Evolutionary conservation across 1,284 basidiomycete species (phyloP), one percentile per base, ranked within the genome.

Genomic region (Ceratobasidium sp.): DNA sequence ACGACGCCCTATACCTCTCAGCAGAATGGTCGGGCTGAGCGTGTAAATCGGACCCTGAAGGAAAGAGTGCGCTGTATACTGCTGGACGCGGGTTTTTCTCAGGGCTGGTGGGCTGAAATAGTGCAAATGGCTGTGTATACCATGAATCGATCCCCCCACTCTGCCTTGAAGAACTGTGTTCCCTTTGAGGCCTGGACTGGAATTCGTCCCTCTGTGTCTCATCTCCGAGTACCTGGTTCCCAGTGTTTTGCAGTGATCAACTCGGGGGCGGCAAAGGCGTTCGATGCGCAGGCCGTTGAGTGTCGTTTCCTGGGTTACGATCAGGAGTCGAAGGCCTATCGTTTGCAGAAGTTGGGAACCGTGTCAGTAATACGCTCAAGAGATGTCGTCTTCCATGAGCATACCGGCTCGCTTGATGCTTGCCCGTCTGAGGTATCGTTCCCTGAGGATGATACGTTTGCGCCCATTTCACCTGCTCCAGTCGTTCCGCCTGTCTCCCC

Each of bases 21-120:
- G 67, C 72, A 76, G n/a, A 81, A 81, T 52, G 79, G 80, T 4
- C 66, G 76, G 0, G 79, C 80, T 0, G 80, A 82, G 63, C 74
- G 79, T 6, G 49, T 77, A 26, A 81, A 80, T 62, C 70, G 78
- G 5, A 78, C 77, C 2, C 47, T 80, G 21, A 73, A 73, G 13
- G 78, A 80, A 43, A 74, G 76, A 21, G 46, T 76, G 23, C 38
- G 70, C 1, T 30, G 73, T 1, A 57, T 77, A 21, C 74, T 79
- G 1, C 4, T n/a, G 1, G 66, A 76, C 1, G 57, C 76, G 0
- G 58, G 71, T 8, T 58, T 78, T 0, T 73, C 76, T 3, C 63
- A 62, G 18, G 30, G 21, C 0, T 76, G 72, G 30, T 79, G 78
- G 78, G 73, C 54, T 1, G 32, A 70, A n/a, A 30, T 32, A 1